Conservation (phyloP, 305 asterid species). For the Ajuga reptans region DNA sequence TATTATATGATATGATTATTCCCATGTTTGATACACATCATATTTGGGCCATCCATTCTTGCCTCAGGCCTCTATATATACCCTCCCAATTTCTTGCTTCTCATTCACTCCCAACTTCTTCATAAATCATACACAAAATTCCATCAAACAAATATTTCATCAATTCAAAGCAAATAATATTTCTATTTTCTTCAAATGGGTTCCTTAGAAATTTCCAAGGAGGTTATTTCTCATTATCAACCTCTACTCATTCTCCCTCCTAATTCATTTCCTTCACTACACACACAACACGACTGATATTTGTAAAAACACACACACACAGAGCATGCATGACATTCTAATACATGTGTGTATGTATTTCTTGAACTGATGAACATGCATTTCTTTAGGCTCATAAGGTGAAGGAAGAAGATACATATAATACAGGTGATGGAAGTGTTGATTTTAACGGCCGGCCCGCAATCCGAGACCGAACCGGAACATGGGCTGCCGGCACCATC, state of each 20-base stretch:
- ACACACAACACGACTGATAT: neutral
- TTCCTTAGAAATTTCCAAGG: conserved; percentile 47
- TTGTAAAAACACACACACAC: neutral
- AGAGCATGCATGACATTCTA: neutral
- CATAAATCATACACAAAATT: neutral
- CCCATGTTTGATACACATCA: too few relatives aligned
- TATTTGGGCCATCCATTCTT: neutral
- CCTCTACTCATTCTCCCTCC: neutral
- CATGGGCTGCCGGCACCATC: conserved; percentile 72
- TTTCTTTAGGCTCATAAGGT: conserved; percentile 31
- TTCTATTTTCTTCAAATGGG: conserved; percentile 47
- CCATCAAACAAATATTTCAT: conserved; percentile 19
- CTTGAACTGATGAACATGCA: neutral
- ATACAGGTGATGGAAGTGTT: conserved; percentile 66
- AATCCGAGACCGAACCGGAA: conserved; percentile 44
- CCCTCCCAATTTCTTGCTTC: conserved; percentile 21
- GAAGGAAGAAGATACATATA: conserved; percentile 35
- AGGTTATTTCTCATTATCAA: conserved; percentile 31
- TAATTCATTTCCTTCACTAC: neutral
- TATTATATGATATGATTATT: too few relatives aligned
- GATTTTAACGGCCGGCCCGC: conserved; percentile 77
- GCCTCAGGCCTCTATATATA: conserved; percentile 44
- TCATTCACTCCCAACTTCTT: conserved; percentile 17
- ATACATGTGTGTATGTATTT: neutral
- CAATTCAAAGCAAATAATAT: neutral